These are phyloP conservation scores for Aegilops bicornis DNA, from an alignment of 176 grass and related monocot genomes.

Conservation along the genomic window DNA sequence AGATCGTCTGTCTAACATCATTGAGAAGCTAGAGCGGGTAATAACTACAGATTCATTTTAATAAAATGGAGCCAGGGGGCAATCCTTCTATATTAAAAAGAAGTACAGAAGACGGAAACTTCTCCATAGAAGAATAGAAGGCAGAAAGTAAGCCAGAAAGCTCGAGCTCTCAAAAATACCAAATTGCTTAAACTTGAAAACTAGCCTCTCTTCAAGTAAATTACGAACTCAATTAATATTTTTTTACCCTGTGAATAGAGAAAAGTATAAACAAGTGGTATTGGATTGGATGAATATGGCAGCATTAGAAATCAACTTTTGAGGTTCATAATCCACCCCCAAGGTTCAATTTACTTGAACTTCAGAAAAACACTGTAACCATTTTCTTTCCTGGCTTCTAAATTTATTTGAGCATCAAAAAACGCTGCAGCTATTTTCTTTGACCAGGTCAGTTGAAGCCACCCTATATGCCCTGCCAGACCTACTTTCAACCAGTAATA, in stretches of 20 bases:
- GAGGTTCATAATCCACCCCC: not conserved
- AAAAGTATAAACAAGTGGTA: not conserved
- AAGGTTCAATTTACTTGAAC: not conserved
- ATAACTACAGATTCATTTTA: not conserved
- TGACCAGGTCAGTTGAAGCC: not conserved
- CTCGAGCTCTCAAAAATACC: not conserved
- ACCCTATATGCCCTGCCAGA: not conserved
- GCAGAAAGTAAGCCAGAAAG: conserved; percentile 2
- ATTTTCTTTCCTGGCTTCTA: not conserved
- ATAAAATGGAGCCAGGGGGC: too few relatives aligned
- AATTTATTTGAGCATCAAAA: not conserved
- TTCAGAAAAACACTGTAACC: not conserved
- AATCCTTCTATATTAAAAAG: not conserved
- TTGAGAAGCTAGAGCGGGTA: not conserved
- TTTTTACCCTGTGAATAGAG: not conserved
- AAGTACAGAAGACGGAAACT: not conserved
- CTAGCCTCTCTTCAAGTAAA: not conserved
- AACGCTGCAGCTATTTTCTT: not conserved
- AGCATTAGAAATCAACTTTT: not conserved
- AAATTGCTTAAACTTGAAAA: not conserved
- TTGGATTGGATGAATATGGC: not conserved
- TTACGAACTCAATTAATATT: not conserved
- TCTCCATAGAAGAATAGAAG: not conserved
- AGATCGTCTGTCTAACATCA: not conserved
- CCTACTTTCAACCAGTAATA: conserved; percentile 1